Evolutionary conservation across 352 stramenopile species (phyloP).

Genomic region (Nothophytophthora sp.): DNA sequence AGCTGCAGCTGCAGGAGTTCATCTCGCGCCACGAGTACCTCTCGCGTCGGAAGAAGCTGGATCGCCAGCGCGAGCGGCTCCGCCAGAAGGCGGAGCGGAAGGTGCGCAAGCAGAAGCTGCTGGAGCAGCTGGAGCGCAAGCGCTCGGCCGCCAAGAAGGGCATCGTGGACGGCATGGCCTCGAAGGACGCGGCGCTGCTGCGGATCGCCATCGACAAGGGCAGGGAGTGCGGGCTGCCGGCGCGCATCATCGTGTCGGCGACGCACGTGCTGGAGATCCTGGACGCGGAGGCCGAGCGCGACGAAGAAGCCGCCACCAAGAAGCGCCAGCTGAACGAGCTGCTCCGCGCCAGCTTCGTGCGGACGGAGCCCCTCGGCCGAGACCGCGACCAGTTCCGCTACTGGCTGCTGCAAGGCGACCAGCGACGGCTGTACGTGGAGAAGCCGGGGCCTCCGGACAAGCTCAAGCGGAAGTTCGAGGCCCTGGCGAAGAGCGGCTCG

Average conservation of each 20-base stretch:
- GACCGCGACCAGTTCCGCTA: constrained; percentile 63
- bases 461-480: constrained; percentile 51
- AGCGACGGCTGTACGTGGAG: constrained; percentile 72
- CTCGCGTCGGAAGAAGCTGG: constrained; percentile 68
- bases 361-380: constrained; percentile 70
- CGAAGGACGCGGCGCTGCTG: constrained; percentile 58
- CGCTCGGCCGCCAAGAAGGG: constrained; percentile 57
- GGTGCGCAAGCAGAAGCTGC: constrained; percentile 59
- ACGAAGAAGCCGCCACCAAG: constrained; percentile 61
- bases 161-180: constrained; percentile 63
- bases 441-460: constrained; percentile 40
- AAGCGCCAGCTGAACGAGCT: constrained; percentile 65
- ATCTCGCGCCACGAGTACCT: constrained; percentile 87
- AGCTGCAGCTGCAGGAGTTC: constrained; percentile 51
- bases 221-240: constrained; percentile 64
- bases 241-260: constrained; percentile 68
- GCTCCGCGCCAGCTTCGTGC: constrained; percentile 73
- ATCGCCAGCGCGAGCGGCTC: constrained; percentile 64
- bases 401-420: constrained; percentile 77
- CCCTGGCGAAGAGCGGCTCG: constrained; percentile 23
- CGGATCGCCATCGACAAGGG: constrained; percentile 68
- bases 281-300: constrained; percentile 60
- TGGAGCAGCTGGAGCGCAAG: constrained; percentile 72
- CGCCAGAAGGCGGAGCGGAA: constrained; percentile 56
- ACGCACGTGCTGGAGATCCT: constrained; percentile 78